Percentiles rank a stretch among this genome's conserved stretches.
Conservation (phyloP, 2,329 filamentous ascomycete species). For the Dichotomopilus funicola region DNA sequence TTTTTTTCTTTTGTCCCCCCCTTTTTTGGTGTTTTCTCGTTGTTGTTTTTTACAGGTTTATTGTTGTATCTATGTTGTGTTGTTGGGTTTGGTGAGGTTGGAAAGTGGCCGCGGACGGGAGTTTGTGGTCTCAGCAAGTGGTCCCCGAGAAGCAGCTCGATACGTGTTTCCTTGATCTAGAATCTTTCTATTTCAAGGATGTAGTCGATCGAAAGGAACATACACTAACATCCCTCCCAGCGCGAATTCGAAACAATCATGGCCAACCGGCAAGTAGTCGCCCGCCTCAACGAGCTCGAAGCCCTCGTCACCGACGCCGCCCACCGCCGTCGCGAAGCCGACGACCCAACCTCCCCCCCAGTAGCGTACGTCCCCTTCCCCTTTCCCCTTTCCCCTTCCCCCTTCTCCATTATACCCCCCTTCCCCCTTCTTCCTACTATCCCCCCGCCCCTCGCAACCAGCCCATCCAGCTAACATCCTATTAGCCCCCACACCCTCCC, state of each 20-base stretch:
- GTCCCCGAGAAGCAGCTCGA: no score
- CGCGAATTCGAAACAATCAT: slow-evolving; percentile 54
- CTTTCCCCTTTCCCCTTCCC: no score
- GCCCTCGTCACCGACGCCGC: slow-evolving; percentile 46
- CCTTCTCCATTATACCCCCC: background rate
- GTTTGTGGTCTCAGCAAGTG: no score
- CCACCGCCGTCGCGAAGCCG: slow-evolving; percentile 30
- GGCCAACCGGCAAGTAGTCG: slow-evolving; percentile 45
- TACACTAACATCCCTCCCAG: slow-evolving; percentile 22
- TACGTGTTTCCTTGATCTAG: no score
- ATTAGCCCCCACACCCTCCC: slow-evolving; percentile 51
- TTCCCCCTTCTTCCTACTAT: background rate
- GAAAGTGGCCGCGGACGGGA: background rate
- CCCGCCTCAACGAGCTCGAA: slow-evolving; percentile 54
- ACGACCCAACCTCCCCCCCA: slow-evolving; percentile 27
- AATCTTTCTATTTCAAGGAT: no score
- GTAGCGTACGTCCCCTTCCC: slow-evolving; percentile 37
- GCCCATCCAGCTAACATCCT: background rate
- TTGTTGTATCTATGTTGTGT: background rate
- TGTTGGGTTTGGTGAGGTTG: background rate
- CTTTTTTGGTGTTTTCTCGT: background rate
- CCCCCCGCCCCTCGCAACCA: background rate
- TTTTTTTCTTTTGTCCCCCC: slow-evolving; percentile 4
- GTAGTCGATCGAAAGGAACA: background rate
- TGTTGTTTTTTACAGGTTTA: background rate